These are phyloP conservation scores for Sordaria brevicollis DNA, from an alignment of 495 filamentous ascomycete genomes.

Conservation along the genomic window DNA sequence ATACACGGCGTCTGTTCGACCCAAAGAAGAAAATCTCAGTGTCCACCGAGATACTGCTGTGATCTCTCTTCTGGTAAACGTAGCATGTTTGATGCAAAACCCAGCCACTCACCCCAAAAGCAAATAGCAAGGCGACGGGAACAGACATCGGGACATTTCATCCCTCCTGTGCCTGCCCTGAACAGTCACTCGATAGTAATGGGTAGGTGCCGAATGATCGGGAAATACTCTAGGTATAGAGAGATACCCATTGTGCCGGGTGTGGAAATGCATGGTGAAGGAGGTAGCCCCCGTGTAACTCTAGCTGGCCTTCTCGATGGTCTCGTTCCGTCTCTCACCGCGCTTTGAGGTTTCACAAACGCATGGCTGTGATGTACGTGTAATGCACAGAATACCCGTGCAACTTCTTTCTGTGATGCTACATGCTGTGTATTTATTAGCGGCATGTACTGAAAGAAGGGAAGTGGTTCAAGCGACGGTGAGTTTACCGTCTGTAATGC, in stretches of 20 bases:
- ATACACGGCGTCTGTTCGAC: not conserved
- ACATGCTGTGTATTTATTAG: not conserved
- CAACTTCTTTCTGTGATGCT: not conserved
- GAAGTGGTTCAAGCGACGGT: not conserved
- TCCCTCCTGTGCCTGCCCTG: not conserved
- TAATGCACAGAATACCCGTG: not conserved
- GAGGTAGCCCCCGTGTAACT: not conserved
- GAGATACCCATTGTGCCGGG: not conserved
- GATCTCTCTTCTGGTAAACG: not conserved
- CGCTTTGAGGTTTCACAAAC: slow-evolving; percentile 16
- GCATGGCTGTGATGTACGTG: not conserved
- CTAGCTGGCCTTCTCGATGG: not conserved
- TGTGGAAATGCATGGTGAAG: not conserved
- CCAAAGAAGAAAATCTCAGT: not conserved
- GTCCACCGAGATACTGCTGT: not conserved
- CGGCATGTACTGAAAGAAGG: not conserved
- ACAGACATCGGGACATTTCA: not conserved
- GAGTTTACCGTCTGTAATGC: not conserved
- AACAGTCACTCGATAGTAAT: not conserved
- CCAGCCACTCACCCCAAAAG: not conserved
- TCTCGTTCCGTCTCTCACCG: slow-evolving; percentile 7
- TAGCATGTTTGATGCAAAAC: not conserved
- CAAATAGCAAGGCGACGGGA: not conserved
- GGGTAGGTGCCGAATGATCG: not conserved
- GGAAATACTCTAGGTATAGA: not conserved